Evolutionary conservation across 2,329 filamentous ascomycete genomes (phyloP).

Genomic region (Aspergillus neoniger): DNA sequence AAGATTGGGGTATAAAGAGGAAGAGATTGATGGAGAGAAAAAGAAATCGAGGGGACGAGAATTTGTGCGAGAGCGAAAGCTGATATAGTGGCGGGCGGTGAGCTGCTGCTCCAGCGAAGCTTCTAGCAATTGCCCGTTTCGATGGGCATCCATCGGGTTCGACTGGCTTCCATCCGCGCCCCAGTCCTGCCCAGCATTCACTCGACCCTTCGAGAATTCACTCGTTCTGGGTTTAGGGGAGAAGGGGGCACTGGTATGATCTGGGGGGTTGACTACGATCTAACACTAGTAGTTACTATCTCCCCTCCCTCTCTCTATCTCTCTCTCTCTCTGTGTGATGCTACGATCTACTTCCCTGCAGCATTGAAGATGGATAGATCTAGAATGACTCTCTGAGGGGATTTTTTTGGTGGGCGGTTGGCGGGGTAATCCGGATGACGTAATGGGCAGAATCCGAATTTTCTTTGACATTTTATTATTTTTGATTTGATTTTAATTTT

Average conservation of each 20-base stretch:
- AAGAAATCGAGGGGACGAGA: slow-evolving; percentile 12
- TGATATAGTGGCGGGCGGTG: slow-evolving; percentile 48
- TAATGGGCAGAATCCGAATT: slow-evolving; percentile 2
- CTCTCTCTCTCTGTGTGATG: not conserved
- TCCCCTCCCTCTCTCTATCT: not conserved
- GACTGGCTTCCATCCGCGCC: slow-evolving; percentile 27
- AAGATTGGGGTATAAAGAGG: slow-evolving; percentile 8
- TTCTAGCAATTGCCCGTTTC: slow-evolving; percentile 45
- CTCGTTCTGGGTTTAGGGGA: slow-evolving; percentile 16
- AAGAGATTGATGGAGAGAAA: slow-evolving; percentile 10
- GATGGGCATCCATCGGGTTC: slow-evolving; percentile 41
- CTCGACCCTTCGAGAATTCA: slow-evolving; percentile 3
- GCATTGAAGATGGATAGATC: not conserved
- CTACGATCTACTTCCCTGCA: not conserved
- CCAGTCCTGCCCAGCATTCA: not conserved
- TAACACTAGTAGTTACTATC: not conserved
- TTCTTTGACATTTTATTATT: not conserved
- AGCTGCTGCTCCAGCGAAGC: slow-evolving; percentile 38
- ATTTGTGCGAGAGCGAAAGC: slow-evolving; percentile 32
- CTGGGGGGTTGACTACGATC: not conserved
- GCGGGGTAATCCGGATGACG: slow-evolving; percentile 12
- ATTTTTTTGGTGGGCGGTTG: slow-evolving; percentile 3
- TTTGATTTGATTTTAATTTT: not conserved
- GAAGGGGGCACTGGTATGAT: not conserved
- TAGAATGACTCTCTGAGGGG: too few species aligned